phyloP scores from a whole-genome alignment of 169 alveolate genomes.

The Cyclospora cayetanensis region DNA sequence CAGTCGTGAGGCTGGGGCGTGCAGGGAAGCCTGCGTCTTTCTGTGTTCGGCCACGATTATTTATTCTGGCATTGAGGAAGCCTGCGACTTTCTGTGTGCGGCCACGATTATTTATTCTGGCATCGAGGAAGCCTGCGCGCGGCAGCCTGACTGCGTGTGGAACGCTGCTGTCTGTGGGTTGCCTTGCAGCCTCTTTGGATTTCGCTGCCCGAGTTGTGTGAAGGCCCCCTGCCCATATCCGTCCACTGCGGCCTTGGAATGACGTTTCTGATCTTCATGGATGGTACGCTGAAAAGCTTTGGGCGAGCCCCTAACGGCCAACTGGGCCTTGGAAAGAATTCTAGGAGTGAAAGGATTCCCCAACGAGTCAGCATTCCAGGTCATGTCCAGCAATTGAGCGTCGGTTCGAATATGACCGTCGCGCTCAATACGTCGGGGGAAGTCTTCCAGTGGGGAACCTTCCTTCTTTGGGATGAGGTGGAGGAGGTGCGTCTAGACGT shows the following conservation, averaged over 20 bases:
- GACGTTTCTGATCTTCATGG: neutral
- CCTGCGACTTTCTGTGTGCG: too few relatives aligned
- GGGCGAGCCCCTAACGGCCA: constrained; percentile 20
- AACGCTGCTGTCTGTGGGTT: neutral
- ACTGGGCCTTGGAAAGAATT: neutral
- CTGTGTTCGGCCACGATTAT: too few relatives aligned
- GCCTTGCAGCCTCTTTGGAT: constrained; percentile 39
- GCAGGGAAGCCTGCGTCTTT: too few relatives aligned
- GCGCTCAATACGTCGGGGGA: neutral
- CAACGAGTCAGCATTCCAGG: neutral
- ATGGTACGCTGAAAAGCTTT: neutral
- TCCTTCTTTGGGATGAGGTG: constrained; percentile 29
- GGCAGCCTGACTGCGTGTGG: too few relatives aligned
- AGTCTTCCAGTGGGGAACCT: constrained; percentile 47
- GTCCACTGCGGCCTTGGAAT: constrained; percentile 25
- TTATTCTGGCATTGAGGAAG: too few relatives aligned
- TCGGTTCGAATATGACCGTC: neutral
- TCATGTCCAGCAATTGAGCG: neutral
- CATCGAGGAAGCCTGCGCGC: too few relatives aligned
- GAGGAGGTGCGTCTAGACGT: neutral
- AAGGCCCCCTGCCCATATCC: neutral
- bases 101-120: too few relatives aligned
- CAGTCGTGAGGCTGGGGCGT: too few relatives aligned
- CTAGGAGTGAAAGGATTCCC: neutral
- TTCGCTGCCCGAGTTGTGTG: neutral